Evolutionary conservation across 2,329 filamentous ascomycete genomes (phyloP), one percentile per base, ranked within the genome.

Genomic region (Alternaria solani): DNA sequence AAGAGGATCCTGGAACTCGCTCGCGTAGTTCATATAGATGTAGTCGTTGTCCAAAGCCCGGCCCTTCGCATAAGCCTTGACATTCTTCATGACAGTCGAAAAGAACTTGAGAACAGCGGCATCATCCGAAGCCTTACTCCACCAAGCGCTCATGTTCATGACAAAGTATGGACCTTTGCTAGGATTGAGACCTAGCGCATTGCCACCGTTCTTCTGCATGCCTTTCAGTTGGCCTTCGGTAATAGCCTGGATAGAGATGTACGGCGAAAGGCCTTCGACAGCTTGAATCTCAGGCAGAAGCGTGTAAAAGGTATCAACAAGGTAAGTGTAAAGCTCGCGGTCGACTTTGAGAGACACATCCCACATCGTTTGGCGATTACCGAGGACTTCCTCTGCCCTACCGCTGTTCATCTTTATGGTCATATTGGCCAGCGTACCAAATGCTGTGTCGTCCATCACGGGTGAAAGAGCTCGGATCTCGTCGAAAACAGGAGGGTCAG

Each of bases 21-120:
- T 76, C 14, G 81, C 82, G 58, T 84, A 82, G 65, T 83, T 83
- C 75, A 82, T 78, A 66, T 82, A 83, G 25, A 67, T 64, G 52
- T 59, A 62, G 26, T 62, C 57, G 34, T 67, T 65, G 39, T 67
- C 58, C 38, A 65, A 30, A 8, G 51, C 62, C 14, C 38, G 61
- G 25, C 28, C 53, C 49, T 66, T 58, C n/a, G 66, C 70, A 61
- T 71, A 61, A 30, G 57, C 68, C 30, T 66, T 66, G 20, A 67
- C 62, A 25, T 51, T 62, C 30, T 58, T 57, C 32, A 71, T 63
- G 38, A 71, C 63, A 4, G 62, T 69, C 36, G 57, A 62, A 39
- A 64, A 64, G 32, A 64, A 65, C 23, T 55, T 58, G 28, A 72
- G 42, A 4, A 74, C 57, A 9, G 59, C 53, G 4, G 61, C 63